Base-by-base conservation (phyloP, 441 rosid species). In the Syzygium malaccense region DNA sequence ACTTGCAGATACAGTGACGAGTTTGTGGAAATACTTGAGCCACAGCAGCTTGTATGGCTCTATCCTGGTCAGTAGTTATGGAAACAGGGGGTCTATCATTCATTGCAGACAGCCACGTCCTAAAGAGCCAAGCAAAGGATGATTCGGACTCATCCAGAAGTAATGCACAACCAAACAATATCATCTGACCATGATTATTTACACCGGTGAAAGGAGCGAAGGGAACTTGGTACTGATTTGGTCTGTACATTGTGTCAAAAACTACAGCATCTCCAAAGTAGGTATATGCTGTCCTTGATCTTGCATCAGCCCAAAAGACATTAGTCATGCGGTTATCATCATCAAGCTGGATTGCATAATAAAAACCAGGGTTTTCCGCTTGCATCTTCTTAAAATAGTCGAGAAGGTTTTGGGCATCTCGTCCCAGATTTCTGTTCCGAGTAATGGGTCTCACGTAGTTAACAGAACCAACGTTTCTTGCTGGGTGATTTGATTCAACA, bases 281-380 rank as follows among this genome's bases (percentile, higher is more conserved):
- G 64, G 87, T 85, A 89, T 94, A 95, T 17, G 95, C 95, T 75
- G 89, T 89, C 91, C 97, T 94, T 86, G 97, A 95, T 89, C 96
- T 93, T 78, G 96, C 96, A 93, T 94, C 96, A 55, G 96, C 94
- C 97, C 97, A 95, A 56, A 95, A 95, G 87, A 94, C 96, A 93
- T 94, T 95, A 45, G 94, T 92, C 95, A 94, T 93, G 87, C 91
- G 90, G 68, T 94, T 92, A 78, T 93, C 94, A 86, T 93, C 96
- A 90, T 94, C 96, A 71, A 94, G 95, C 87, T 94, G 96, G 89
- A 95, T 91, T n/a, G 96, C 96, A 92, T 95, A 95, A 89, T 87
- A 95, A 89, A 95, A 95, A 32, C 96, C 96, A 9, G 96, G 94
- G 90, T 93, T 95, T 92, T 94, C 94, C 3, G 95, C 93, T 88